Evolutionary conservation across 2,329 filamentous ascomycete species (phyloP), one percentile per base, ranked within the genome.

Genomic region (Alternaria burnsii): DNA sequence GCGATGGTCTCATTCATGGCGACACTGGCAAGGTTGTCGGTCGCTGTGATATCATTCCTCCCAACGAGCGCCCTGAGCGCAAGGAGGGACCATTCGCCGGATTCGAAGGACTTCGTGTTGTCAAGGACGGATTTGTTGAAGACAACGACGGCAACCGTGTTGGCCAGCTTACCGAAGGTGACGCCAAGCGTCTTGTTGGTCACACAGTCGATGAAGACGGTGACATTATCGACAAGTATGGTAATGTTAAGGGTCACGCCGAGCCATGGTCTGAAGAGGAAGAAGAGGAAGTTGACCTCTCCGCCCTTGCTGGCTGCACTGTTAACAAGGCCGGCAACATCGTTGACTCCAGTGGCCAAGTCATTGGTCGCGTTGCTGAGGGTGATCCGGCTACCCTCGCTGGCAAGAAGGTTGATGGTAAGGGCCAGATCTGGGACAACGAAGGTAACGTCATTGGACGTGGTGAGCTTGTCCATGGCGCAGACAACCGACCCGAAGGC

Each of bases 191-290:
- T 52, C 85, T 96, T 1, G 87, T 89, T 38, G 92, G 92, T 16
- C 89, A 91, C 47, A 72, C 83, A 9, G 92, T 95, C 18, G 92
- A 95, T 58, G 89, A 92, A 63, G 92, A 96, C 65, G 92, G 92
- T 38, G 92, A 95, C 58, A 88, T 96, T 32, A 83, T 91, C 57
- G 92, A 95, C 82, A 89, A 88, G 76, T 93, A 92, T 72, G 88
- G 86, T 58, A 87, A 86, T 61, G 82, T 85, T 66, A 86, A 86
- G 77, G 85, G 85, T 32, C 84, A 85, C 59, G 85, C 83, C n/a
- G 85, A 87, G 71, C 85, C 84, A 4, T 87, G 82, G 55, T 81
- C 85, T 61, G 79, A 82, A 61, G 79, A 79, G 58, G 85, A 86
- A 70, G 80, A 76, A 42, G 78, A 74, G 57, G 81, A 82, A 67